Evolutionary conservation across 2,329 filamentous ascomycete species (phyloP).

Genomic region (Fusarium chuoi): DNA sequence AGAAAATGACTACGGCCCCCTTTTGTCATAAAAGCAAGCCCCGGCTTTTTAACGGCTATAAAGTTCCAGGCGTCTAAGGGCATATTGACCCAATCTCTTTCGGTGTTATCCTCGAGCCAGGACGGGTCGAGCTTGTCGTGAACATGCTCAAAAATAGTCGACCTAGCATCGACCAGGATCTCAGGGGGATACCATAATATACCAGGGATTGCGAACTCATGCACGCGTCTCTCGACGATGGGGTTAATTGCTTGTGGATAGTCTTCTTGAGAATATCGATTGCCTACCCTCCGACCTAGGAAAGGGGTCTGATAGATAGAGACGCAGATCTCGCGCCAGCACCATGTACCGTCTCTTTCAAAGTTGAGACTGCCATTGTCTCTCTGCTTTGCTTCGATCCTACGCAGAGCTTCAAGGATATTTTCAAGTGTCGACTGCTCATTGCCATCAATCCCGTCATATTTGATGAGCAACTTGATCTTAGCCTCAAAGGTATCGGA

Average conservation of each 20-base stretch:
- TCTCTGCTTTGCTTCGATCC: not conserved
- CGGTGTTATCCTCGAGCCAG: not conserved
- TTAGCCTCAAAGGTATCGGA: not conserved
- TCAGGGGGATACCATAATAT: not conserved
- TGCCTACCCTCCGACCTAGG: no score
- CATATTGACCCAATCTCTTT: not conserved
- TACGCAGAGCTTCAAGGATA: not conserved
- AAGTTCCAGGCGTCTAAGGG: not conserved
- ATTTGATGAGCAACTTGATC: not conserved
- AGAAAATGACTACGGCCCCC: no score
- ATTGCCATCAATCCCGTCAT: not conserved
- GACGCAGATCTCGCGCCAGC: not conserved
- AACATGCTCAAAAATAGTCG: not conserved
- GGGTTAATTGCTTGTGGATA: not conserved
- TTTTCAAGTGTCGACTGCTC: not conserved
- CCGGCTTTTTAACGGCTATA: no score
- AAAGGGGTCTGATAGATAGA: not conserved
- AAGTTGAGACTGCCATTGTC: not conserved
- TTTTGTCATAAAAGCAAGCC: no score
- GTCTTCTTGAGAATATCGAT: not conserved
- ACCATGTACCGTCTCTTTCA: not conserved
- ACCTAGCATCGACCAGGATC: accelerated
- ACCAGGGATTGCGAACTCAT: not conserved
- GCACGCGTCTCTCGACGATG: not conserved
- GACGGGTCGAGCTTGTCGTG: not conserved